These are phyloP conservation scores for Aspergillus sclerotiicarbonarius DNA, from an alignment of 495 filamentous ascomycete genomes.

Conservation along the genomic window DNA sequence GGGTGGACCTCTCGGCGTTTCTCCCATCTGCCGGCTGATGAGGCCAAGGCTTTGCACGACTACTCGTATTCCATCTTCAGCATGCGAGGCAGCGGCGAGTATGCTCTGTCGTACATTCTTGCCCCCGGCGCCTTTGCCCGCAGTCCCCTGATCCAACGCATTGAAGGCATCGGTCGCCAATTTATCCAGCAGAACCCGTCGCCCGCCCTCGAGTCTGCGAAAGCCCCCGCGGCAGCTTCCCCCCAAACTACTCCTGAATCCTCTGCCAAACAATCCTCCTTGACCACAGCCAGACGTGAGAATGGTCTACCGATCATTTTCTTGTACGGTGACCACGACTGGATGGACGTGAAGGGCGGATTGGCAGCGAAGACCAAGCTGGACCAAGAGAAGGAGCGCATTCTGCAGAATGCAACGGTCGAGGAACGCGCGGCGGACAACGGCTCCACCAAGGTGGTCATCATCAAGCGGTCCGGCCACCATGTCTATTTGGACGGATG, in stretches of 20 bases:
- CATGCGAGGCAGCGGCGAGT: constrained; percentile 89
- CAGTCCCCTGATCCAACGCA: constrained; percentile 79
- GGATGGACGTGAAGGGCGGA: constrained; percentile 94
- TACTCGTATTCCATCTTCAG: constrained; percentile 96
- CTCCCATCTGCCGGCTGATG: constrained; percentile 76
- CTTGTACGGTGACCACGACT: constrained; percentile 96
- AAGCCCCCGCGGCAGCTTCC: constrained; percentile 5
- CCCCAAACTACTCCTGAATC: constrained; percentile 9
- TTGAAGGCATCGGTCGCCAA: constrained; percentile 81
- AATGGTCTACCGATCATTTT: constrained; percentile 81
- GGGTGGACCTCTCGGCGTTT: constrained; percentile 95
- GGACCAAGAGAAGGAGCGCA: constrained; percentile 59
- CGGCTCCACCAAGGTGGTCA: constrained; percentile 78
- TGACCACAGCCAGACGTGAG: constrained; percentile 47
- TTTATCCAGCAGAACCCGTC: constrained; percentile 35
- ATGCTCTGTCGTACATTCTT: constrained; percentile 87
- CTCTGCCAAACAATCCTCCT: constrained; percentile 4
- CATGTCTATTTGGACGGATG: constrained; percentile 91
- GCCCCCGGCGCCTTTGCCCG: constrained; percentile 92
- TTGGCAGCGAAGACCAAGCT: constrained; percentile 78
- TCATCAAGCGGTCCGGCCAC: constrained; percentile 82
- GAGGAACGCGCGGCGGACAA: constrained; percentile 71
- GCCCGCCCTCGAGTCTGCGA: constrained; percentile 16
- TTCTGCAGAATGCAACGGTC: constrained; percentile 55
- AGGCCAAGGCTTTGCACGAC: constrained; percentile 80